Evolutionary conservation across 768 basidiomycete genomes (phyloP).

Genomic region (Boletus reticuloceps): DNA sequence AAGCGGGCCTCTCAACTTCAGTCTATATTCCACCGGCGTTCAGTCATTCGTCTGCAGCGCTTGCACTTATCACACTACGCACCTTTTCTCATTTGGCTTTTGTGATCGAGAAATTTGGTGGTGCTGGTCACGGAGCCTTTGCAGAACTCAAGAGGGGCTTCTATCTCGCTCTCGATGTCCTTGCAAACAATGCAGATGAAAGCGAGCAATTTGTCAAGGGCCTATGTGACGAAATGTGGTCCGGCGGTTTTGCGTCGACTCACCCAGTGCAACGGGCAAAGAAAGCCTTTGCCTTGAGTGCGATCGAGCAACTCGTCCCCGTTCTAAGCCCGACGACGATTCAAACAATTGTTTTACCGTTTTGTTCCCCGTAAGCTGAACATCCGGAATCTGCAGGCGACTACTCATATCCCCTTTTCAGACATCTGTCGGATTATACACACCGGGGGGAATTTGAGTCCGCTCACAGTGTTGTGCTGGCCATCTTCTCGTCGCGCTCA

Average conservation of each 20-base stretch:
- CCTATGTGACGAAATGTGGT: constrained; percentile 33
- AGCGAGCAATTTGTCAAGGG: constrained; percentile 39
- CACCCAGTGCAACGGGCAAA: constrained; percentile 34
- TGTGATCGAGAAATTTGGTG: constrained; percentile 78
- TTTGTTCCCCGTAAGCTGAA: constrained; percentile 62
- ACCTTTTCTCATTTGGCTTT: constrained; percentile 70
- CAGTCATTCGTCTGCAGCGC: constrained; percentile 38
- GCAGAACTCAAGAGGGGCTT: constrained; percentile 71
- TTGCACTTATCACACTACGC: constrained; percentile 55
- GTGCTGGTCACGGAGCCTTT: constrained; percentile 55
- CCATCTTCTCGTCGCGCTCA: constrained; percentile 65
- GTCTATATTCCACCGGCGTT: constrained; percentile 48
- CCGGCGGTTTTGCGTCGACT: constrained; percentile 19
- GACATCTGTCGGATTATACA: constrained; percentile 54
- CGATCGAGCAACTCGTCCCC: constrained; percentile 76
- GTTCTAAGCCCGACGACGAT: constrained; percentile 53
- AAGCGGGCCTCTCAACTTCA: constrained; percentile 54
- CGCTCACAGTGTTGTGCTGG: constrained; percentile 78
- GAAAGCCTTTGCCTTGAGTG: constrained; percentile 65
- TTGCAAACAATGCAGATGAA: constrained; percentile 42
- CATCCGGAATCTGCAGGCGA: not conserved
- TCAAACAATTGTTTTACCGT: constrained; percentile 51
- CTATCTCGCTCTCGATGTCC: constrained; percentile 74
- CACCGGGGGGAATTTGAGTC: constrained; percentile 84
- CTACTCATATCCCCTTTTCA: constrained; percentile 24